Evolutionary conservation across 2,329 filamentous ascomycete species (phyloP), one percentile per base, ranked within the genome.

Genomic region (Neonectria punicea): DNA sequence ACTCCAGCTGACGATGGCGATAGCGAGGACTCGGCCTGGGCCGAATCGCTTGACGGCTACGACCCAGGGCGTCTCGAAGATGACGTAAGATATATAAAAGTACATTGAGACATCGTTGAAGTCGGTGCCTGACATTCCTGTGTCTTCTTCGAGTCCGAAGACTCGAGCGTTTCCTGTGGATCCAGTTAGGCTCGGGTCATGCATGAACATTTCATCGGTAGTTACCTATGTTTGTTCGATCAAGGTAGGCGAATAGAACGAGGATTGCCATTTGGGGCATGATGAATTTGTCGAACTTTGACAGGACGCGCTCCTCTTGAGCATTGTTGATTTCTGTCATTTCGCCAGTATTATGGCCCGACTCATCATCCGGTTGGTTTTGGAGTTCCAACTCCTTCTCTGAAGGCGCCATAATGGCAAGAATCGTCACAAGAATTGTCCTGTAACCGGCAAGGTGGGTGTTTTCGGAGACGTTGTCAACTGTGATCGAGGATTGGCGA

Each of bases 1-100:
- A 53, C 78, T 73, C 78, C 79, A 81, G 28, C 69, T 68, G 8
- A 79, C 63, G 11, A 80, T 75, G 1, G 78, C 73, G 0, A 74
- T 68, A 10, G 73, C 72, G 0, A 81, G 66, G 65, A 72, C 71
- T 0, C 54, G 54, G 1, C 68, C 70, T 0, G 78, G 74, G 0
- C 74, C 72, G 50, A 80, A 65, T 8, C 74, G 66, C n/a, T 78
- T 77, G 9, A 80, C 70, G 2, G 76, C 70, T 28, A 78, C 61
- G 5, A 77, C 77, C 69, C 76, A 76, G 0, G 72, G 74, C 0
- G 72, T 70, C 56, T 79, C 77, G 4, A 76, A 76, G 2, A 75
- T 58, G 8, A 80, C 76, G 59, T 79, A 79, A 5, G 77, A 68
- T 6, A 79, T 72, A 50, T 72, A 77, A 18, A 76, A 77, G 13